Percentiles rank a stretch among this genome's conserved stretches.
Conservation (phyloP, 2,329 filamentous ascomycete genomes). For the Cercospora sp. region DNA sequence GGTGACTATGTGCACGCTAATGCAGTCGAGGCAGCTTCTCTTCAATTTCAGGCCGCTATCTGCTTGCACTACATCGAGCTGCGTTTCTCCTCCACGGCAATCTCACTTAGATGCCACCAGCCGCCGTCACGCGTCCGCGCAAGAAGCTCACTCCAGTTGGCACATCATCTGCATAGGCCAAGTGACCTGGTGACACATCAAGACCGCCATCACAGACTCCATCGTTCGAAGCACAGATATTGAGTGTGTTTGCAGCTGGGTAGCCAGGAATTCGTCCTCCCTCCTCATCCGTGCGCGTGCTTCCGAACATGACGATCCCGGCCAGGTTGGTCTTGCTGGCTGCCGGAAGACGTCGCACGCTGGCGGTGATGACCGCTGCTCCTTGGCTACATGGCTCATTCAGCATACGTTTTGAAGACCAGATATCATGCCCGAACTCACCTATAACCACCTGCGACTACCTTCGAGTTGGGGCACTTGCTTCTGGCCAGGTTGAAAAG, state of each 20-base stretch:
- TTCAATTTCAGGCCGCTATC: not conserved
- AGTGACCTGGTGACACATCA: slow-evolving; percentile 4
- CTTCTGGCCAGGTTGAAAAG: slow-evolving; percentile 28
- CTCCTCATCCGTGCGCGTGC: slow-evolving; percentile 43
- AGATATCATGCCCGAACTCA: not conserved
- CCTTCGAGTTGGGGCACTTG: slow-evolving; percentile 32
- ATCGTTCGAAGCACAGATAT: slow-evolving; percentile 10
- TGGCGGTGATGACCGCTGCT: slow-evolving; percentile 41
- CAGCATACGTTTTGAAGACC: not conserved
- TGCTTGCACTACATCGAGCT: not conserved
- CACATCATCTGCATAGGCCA: not conserved
- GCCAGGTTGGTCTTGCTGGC: slow-evolving; percentile 37
- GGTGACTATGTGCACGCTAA: not conserved
- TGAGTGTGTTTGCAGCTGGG: slow-evolving; percentile 33
- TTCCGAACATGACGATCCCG: slow-evolving; percentile 43
- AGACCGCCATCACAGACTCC: slow-evolving; percentile 10
- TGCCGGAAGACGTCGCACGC: slow-evolving; percentile 34
- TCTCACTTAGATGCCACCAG: not conserved
- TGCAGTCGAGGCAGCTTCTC: not conserved
- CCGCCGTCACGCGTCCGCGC: slow-evolving; percentile 1
- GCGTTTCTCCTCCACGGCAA: not conserved
- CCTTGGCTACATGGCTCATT: slow-evolving; percentile 37
- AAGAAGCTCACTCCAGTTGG: slow-evolving; percentile 5
- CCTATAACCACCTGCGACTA: slow-evolving; percentile 33
- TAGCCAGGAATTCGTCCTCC: slow-evolving; percentile 39